Conservation (phyloP, 2,329 filamentous ascomycete species). For the Verticillium zaregamsianum region DNA sequence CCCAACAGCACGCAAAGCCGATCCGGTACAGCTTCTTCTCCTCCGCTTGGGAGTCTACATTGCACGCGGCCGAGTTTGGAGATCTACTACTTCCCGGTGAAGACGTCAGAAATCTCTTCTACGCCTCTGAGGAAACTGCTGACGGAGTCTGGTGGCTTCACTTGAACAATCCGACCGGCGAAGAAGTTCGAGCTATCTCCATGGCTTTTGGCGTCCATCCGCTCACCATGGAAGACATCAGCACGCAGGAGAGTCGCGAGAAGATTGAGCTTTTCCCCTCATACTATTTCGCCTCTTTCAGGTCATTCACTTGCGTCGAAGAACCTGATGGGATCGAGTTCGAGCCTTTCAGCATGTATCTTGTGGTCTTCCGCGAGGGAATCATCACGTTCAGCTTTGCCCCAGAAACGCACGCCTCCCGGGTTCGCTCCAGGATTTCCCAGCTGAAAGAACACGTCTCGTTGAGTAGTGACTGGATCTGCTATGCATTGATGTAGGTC, state of each 20-base stretch:
- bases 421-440: conserved; percentile 87
- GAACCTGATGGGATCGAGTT: conserved; percentile 80
- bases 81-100: conserved; percentile 87
- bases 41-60: conserved; percentile 87
- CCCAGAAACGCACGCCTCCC: conserved; percentile 79
- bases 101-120: conserved; percentile 82
- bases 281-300: conserved; percentile 98
- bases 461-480: conserved; percentile 96
- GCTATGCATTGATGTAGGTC: conserved; percentile 90
- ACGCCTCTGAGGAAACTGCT: conserved; percentile 54
- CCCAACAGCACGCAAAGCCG: conserved; percentile 25
- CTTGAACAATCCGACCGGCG: conserved; percentile 82
- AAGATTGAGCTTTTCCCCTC: conserved; percentile 97
- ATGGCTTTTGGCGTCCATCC: conserved; percentile 95
- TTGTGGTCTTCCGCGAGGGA: conserved; percentile 93
- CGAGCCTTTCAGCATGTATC: conserved; percentile 94
- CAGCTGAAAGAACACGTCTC: conserved; percentile 93
- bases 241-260: conserved; percentile 90
- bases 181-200: conserved; percentile 83
- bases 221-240: conserved; percentile 93
- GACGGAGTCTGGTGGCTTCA: conserved; percentile 99
- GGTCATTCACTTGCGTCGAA: conserved; percentile 78
- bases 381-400: conserved; percentile 92
- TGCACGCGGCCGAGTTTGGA: conserved; percentile 84
- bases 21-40: conserved; percentile 93